Base-by-base conservation (phyloP, 75 land plant genomes). In the Sequoiadendron giganteum region DNA sequence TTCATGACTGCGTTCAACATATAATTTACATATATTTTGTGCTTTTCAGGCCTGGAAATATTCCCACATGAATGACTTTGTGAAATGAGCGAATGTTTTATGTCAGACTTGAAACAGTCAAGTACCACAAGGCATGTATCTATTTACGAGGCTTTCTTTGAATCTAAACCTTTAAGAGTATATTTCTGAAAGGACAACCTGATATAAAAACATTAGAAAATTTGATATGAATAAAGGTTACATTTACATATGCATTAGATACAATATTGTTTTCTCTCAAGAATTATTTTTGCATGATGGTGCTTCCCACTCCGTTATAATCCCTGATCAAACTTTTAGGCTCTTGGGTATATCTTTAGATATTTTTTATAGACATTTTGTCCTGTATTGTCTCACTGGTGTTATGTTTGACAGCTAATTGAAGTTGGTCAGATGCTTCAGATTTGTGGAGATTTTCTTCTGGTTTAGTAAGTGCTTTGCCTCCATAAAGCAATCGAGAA, bases 21-120 rank as follows among this genome's bases (percentile, higher is more conserved):
- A 18, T 18, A 72, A 72, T 72, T 72, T 58, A 19, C 75, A n/a
- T 72, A 10, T 30, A n/a, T 72, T 72, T 5, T 72, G 9, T 30
- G 75, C 75, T 72, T 81, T 81, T 81, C 84, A 82, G 84, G 84
- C 2, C 14, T 82, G 84, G 84, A 82, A 82, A 47, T 30, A 45
- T 82, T 28, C 84, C 28, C 84, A 82, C 84, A 82, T 82, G 84
- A 82, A 45, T 47, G 84, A 82, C 84, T 82, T 82, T 11, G 14
- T 82, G 49, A 82, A 43, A 82, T 82, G 84, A 47, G 49, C 8
- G 48, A 82, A 45, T 28, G 14, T 25, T 82, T 82, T 82, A 82
- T 45, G 28, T 82, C 52, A n/a, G 52, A 82, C 49, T 82, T 82
- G 49, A 82, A 47, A 40, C 84, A 82, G 48, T 47, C 52, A 25